These are phyloP conservation scores for Homolaphlyctis polyrhiza DNA, from an alignment of 371 early-diverging fungal species.

Conservation along the genomic window DNA sequence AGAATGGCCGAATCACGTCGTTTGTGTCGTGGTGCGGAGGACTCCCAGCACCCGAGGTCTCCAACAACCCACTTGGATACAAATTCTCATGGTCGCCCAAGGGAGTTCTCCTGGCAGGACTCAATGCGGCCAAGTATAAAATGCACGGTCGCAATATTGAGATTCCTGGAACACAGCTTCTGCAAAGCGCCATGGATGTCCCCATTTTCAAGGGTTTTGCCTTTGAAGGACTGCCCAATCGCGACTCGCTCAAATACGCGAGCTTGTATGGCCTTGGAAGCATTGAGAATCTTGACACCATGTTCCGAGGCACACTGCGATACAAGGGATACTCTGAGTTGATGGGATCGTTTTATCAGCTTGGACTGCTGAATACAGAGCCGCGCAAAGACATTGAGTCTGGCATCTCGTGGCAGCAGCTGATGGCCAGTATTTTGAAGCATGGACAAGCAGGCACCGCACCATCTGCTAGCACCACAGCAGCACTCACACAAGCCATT, in stretches of 20 bases:
- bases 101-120: constrained; percentile 88
- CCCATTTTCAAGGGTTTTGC: constrained; percentile 47
- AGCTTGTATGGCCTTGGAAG: constrained; percentile 59
- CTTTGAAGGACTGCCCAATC: constrained; percentile 82
- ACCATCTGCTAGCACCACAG: too few relatives aligned
- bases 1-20: constrained; percentile 48
- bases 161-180: constrained; percentile 32
- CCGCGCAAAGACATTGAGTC: constrained; percentile 13
- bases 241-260: constrained; percentile 84
- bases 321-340: constrained; percentile 50
- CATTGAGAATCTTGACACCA: constrained; percentile 48
- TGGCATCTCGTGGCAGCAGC: constrained; percentile 86
- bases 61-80: constrained; percentile 97
- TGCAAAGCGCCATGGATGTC: constrained; percentile 26
- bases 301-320: constrained; percentile 63
- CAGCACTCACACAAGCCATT: too few relatives aligned
- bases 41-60: constrained; percentile 95
- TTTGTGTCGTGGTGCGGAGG: constrained; percentile 98
- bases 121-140: constrained; percentile 86
- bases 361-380: constrained; percentile 38
- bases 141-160: constrained; percentile 60
- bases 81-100: constrained; percentile 97
- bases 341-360: constrained; percentile 35
- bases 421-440: too few relatives aligned
- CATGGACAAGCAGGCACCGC: too few relatives aligned